phyloP scores from a whole-genome alignment of 352 stramenopile species.

The Lagenidium sp. region DNA sequence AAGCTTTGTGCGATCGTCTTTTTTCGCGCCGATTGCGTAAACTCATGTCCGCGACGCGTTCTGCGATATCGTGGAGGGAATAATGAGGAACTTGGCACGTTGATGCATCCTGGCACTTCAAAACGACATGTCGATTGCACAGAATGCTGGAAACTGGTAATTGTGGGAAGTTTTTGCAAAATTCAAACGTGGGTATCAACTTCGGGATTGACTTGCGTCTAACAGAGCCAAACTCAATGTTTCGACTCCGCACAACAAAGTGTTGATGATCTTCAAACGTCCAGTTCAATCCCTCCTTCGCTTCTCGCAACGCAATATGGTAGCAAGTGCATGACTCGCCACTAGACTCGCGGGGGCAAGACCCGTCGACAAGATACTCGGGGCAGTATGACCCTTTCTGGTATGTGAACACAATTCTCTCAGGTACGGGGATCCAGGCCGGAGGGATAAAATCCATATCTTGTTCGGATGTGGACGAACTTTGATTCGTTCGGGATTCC shows the following conservation, averaged over 20 bases:
- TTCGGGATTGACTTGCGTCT: too few relatives aligned
- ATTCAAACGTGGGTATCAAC: constrained; percentile 22
- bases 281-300: constrained; percentile 11
- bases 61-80: constrained; percentile 37
- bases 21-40: constrained; percentile 11
- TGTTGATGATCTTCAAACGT: constrained; percentile 10
- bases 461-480: too few relatives aligned
- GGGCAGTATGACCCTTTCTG: constrained; percentile 42
- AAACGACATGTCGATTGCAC: constrained; percentile 7
- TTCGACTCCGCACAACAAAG: too few relatives aligned
- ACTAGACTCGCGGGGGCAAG: constrained; percentile 23
- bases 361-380: constrained; percentile 31
- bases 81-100: constrained; percentile 32
- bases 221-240: too few relatives aligned
- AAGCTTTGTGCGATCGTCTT: constrained; percentile 8
- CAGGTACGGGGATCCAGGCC: constrained; percentile 26
- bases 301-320: constrained; percentile 19
- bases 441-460: constrained; percentile 21
- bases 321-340: constrained; percentile 27
- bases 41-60: constrained; percentile 34
- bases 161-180: constrained; percentile 24
- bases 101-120: constrained; percentile 26
- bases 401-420: constrained; percentile 51
- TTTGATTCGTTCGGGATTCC: too few relatives aligned
- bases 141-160: constrained; percentile 4